Evolutionary conservation across 2,329 filamentous ascomycete genomes (phyloP).

Genomic region (Penicillium sp.): DNA sequence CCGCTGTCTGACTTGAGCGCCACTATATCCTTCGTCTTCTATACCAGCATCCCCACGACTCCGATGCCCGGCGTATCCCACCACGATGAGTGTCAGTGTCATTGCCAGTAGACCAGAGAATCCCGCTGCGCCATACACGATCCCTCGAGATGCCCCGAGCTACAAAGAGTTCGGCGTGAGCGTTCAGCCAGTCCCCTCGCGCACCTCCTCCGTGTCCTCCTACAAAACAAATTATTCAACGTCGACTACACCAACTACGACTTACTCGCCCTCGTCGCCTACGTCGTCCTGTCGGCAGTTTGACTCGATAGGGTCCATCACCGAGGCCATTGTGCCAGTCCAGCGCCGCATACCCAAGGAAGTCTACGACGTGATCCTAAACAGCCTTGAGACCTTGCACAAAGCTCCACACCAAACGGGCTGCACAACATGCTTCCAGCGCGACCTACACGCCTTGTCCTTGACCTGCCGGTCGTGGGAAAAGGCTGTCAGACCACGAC

Average conservation of each 20-base stretch:
- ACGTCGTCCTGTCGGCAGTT: slow-evolving; percentile 38
- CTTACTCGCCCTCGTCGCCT: slow-evolving; percentile 41
- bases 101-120: slow-evolving; percentile 42
- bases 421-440: slow-evolving; percentile 57
- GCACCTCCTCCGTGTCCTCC: slow-evolving; percentile 39
- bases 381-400: slow-evolving; percentile 53
- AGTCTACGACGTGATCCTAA: slow-evolving; percentile 58
- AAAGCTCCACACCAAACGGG: slow-evolving; percentile 40
- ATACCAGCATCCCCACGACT: slow-evolving; percentile 9
- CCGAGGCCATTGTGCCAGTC: slow-evolving; percentile 35
- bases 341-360: slow-evolving; percentile 54
- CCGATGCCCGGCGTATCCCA: slow-evolving; percentile 20
- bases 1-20: slow-evolving; percentile 11
- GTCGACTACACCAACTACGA: slow-evolving; percentile 41
- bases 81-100: slow-evolving; percentile 44
- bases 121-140: slow-evolving; percentile 34
- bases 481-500: slow-evolving; percentile 50
- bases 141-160: slow-evolving; percentile 24
- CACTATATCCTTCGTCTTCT: slow-evolving; percentile 14
- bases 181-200: slow-evolving; percentile 34
- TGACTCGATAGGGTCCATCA: slow-evolving; percentile 41
- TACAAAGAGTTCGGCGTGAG: slow-evolving; percentile 35
- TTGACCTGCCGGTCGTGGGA: slow-evolving; percentile 60
- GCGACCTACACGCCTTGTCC: slow-evolving; percentile 55
- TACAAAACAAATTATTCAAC: slow-evolving; percentile 40